These are phyloP conservation scores for Coelastrella sp. DNA, from an alignment of 139 green algal species.

Conservation along the genomic window DNA sequence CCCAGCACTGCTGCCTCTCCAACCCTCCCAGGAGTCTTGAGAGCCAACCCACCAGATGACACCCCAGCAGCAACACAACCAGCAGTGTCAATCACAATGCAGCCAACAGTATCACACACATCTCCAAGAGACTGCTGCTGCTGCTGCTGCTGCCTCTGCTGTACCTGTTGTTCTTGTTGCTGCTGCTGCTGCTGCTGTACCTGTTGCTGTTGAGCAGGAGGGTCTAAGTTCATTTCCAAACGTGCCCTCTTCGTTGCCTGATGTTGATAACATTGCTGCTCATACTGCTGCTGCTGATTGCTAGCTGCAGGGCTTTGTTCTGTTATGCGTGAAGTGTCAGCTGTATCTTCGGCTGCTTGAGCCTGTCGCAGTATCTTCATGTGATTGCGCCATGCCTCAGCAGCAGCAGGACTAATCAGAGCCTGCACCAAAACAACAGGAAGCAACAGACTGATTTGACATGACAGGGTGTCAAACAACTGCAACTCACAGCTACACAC, in stretches of 20 bases:
- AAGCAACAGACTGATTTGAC: no score
- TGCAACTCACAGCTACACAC: no score
- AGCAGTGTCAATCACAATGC: constrained; percentile 66
- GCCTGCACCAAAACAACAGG: constrained; percentile 50
- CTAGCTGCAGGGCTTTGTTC: no score
- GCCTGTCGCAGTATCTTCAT: constrained; percentile 59
- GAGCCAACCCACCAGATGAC: constrained; percentile 84
- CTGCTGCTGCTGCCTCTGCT: neutral
- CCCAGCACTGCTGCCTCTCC: constrained; percentile 86
- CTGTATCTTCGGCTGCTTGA: neutral
- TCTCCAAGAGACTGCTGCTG: neutral
- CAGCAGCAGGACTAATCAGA: constrained; percentile 62
- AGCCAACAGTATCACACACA: constrained; percentile 81
- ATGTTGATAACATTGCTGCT: no score
- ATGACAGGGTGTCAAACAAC: no score
- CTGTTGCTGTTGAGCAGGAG: constrained; percentile 20
- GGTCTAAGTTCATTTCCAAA: no score
- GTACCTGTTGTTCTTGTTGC: neutral
- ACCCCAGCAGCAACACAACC: constrained; percentile 78
- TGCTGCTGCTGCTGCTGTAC: constrained; percentile 5
- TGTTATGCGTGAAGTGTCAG: no score
- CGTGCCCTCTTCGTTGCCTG: no score
- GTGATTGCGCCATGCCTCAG: constrained; percentile 66
- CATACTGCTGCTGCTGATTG: no score
- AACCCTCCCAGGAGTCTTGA: constrained; percentile 83